Base-by-base conservation (phyloP, 106 monocot genomes). In the Dendrobium huoshanense region DNA sequence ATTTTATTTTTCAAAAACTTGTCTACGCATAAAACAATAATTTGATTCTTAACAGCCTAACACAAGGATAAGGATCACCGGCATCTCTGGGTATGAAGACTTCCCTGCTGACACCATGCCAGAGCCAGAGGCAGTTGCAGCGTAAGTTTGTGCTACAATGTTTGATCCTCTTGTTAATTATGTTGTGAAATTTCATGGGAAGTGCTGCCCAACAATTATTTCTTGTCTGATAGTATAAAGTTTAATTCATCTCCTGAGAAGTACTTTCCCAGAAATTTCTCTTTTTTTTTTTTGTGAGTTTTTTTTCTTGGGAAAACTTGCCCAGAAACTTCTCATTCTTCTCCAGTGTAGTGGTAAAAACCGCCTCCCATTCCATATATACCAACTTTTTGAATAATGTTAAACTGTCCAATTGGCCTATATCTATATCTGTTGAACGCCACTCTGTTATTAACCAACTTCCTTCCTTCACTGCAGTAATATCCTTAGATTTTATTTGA, bases 71-170 rank as follows among this genome's bases (percentile, higher is more conserved):
- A 88, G 86, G 84, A 99, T 99, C 78, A 86, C 85, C 4, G 98
- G 92, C 61, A 99, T 99, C 76, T 85, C 84, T 67, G 98, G 98
- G 49, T 99, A 93, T 55, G 83, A 99, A 82, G 91, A 95, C 55
- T 92, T 85, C 73, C 96, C 94, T 16, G 90, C 90, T 10, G 90
- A 94, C 61, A 86, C 92, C 17, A 78, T 95, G 80, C 87, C 90
- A 16, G 90, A 91, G 58, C 87, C 92, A 18, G 89, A 91, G 67
- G 41, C 83, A 47, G 65, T 90, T 79, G 82, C 90, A 47, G 85
- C 77, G 15, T 87, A 79, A 77, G 79, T 47, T 51, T 15, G 74
- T 20, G 43, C 76, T 76, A 22, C 76, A 49, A 18, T 2, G 43
- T 11, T n/a, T 6, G 18, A 41, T 74, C 42, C 19, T 74, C 19